A percentile compares a stretch with the other conserved stretches of the same genome.
These are phyloP conservation scores for Vitellaria paradoxa DNA, from an alignment of 179 eudicot genomes.

Conservation along the genomic window DNA sequence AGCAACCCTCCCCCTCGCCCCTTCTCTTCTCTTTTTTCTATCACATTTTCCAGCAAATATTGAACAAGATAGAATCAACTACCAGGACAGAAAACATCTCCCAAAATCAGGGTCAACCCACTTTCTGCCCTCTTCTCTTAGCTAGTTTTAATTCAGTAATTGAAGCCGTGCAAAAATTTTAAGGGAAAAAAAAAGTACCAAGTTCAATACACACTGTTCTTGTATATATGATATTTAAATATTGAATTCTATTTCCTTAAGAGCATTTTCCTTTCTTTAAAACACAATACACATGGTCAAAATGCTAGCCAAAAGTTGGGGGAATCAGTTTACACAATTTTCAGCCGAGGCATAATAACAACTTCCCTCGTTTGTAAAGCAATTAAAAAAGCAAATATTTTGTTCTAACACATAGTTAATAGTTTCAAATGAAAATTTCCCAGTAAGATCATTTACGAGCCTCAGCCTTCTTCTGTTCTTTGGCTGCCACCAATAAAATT, in stretches of 20 bases:
- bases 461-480: constrained; percentile 78
- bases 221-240: neutral
- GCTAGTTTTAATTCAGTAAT: too few species aligned
- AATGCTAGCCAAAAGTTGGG: neutral
- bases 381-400: constrained; percentile 4
- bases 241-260: neutral
- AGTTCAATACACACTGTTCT: neutral
- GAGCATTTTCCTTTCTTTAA: neutral
- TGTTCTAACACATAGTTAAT: neutral
- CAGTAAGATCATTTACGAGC: constrained; percentile 59
- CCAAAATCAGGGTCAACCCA: too few species aligned
- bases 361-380: neutral
- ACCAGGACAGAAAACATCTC: too few species aligned
- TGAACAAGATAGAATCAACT: too few species aligned
- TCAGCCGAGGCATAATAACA: neutral
- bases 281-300: constrained; percentile 11
- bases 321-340: constrained; percentile 16
- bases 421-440: constrained; percentile 1
- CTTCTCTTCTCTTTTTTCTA: too few species aligned
- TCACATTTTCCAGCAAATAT: too few species aligned
- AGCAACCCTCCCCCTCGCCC: too few species aligned
- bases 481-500: constrained; percentile 44
- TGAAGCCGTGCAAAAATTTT: too few species aligned
- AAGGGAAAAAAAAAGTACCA: too few species aligned
- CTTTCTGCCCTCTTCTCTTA: too few species aligned